These are phyloP conservation scores for Talaromyces amestolkiae DNA, from an alignment of 2,329 filamentous ascomycete species.

Conservation along the genomic window DNA sequence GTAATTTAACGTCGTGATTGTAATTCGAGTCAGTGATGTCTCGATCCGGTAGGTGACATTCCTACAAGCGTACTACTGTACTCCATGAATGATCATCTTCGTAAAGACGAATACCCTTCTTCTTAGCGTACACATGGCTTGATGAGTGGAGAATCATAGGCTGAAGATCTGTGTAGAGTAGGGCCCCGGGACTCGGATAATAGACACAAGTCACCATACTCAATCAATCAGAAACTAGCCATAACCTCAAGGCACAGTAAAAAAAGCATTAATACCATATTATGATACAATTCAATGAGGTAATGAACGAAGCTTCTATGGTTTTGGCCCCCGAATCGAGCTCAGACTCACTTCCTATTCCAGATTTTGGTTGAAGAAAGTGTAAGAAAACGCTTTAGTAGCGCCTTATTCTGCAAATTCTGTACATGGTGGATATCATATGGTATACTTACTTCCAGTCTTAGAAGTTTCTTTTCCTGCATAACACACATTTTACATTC, in stretches of 20 bases:
- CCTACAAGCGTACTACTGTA: not conserved
- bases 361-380: not conserved
- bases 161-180: not conserved
- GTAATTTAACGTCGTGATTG: slow-evolving; percentile 4
- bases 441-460: not conserved
- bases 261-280: not conserved
- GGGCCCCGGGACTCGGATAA: not conserved
- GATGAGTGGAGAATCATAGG: not conserved
- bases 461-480: not conserved
- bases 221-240: not conserved
- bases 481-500: not conserved
- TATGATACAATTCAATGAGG: not conserved
- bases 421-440: not conserved
- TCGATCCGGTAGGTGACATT: not conserved
- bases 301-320: not conserved
- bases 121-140: not conserved
- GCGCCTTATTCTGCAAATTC: not conserved
- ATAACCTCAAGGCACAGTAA: not conserved
- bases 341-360: slow-evolving; percentile 6
- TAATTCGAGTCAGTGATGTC: not conserved
- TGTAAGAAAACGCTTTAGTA: not conserved
- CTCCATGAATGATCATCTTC: not conserved
- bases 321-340: not conserved
- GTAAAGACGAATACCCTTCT: not conserved
- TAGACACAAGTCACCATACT: not conserved